A percentile compares a stretch with the other conserved stretches of the same genome.
Conservation (phyloP, 1,139 yeast genomes). For the Suhomyces choctaworum region DNA sequence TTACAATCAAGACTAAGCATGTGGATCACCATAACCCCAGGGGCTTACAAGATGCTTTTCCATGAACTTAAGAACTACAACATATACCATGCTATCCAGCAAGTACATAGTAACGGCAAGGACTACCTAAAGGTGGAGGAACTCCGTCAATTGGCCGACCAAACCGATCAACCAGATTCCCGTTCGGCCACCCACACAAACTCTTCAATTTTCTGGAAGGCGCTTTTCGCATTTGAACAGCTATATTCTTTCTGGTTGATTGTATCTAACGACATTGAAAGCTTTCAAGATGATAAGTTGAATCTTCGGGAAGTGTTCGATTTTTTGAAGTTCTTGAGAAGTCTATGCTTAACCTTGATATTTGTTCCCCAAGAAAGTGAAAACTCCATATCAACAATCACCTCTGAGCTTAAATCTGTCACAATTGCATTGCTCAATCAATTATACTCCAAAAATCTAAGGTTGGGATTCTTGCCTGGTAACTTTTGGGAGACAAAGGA, state of each 20-base stretch:
- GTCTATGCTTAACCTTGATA: conserved; percentile 54
- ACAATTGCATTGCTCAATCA: conserved; percentile 63
- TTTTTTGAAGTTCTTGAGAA: conserved; percentile 53
- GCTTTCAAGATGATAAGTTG: conserved; percentile 48
- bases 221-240: conserved; percentile 45
- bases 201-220: conserved; percentile 31
- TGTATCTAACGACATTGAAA: conserved; percentile 70
- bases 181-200: neutral
- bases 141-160: neutral
- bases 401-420: conserved; percentile 29
- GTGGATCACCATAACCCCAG: conserved; percentile 38
- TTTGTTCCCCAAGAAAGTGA: conserved; percentile 39
- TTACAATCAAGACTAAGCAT: conserved; percentile 36
- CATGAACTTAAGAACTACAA: conserved; percentile 11
- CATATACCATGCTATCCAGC: conserved; percentile 18
- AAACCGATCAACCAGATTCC: neutral
- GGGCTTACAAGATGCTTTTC: conserved; percentile 33
- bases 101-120: conserved; percentile 5
- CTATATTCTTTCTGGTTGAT: conserved; percentile 55
- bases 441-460: conserved; percentile 65
- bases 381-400: conserved; percentile 3
- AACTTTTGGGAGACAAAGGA: conserved; percentile 57
- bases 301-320: conserved; percentile 43
- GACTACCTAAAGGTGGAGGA: conserved; percentile 26
- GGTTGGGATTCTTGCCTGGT: conserved; percentile 55